Base-by-base conservation (phyloP, 2,329 filamentous ascomycete species). In the Ophiostoma sp. region DNA sequence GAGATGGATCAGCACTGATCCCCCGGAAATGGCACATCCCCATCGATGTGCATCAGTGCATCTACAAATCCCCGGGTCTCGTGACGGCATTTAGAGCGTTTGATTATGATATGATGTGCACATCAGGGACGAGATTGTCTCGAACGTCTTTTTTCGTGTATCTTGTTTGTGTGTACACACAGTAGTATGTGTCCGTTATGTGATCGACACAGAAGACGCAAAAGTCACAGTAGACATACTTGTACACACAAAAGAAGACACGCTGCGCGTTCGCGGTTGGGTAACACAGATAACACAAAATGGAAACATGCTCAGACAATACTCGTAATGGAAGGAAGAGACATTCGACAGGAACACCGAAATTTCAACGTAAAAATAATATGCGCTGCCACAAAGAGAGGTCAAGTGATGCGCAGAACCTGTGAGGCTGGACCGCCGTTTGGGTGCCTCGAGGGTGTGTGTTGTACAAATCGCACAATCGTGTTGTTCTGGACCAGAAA, bases 371-470 rank as follows among this genome's bases (percentile, higher is more conserved):
- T 6, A 28, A 55, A 55, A 55, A 55, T 15, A 25, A 33, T 28
- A 22, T 45, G 22, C 36, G 36, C 61, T 66, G 64, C 64, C 64
- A 48, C 64, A 50, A 31, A 33, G 15, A 50, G 28, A n/a, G 50
- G 68, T 70, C 68, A 70, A 70, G 68, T 59, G 68, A 70, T 70
- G 68, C 7, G 48, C 68, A 57, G 68, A 57, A 15, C 19, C 68
- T 70, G 66, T 57, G 68, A 39, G 50, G 25, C 42, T 50, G 42
- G 42, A 17, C 42, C 42, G 25, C 36, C 42, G 31, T 48, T n/a
- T 6, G 45, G 12, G 12, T 19, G 3, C 19, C n/a, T n/a, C n/a
- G n/a, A n/a, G n/a, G n/a, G 42, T 48, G 42, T 48, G 42, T 15
- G 42, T 19, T 66, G 36, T 28, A 68, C 63, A 39, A 39, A 63